Conservation (phyloP, 257 asterid species). For the Fraxinus pennsylvanica region DNA sequence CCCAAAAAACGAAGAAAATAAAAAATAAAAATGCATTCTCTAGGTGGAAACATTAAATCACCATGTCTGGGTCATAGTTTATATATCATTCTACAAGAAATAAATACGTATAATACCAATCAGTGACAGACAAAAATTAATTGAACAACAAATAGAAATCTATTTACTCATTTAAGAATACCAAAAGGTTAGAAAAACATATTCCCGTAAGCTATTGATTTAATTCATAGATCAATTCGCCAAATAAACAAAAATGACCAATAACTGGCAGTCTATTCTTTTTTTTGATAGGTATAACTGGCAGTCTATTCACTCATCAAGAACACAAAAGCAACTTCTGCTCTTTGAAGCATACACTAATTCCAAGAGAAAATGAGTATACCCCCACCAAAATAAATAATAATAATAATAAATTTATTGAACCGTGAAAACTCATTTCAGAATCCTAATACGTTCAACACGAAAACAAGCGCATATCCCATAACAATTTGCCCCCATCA, state of each 20-base stretch:
- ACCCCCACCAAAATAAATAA: neutral
- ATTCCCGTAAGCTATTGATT: neutral
- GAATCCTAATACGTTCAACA: neutral
- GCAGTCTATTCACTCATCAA: neutral
- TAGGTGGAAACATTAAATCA: neutral
- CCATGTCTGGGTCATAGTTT: neutral
- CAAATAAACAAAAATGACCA: neutral
- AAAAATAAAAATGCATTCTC: neutral
- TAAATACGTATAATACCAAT: neutral
- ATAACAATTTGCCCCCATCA: neutral
- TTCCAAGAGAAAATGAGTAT: neutral
- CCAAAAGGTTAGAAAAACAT: neutral
- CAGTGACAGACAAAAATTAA: neutral
- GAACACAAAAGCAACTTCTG: neutral
- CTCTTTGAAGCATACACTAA: neutral
- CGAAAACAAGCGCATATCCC: neutral
- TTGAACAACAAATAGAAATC: neutral
- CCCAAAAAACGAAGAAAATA: neutral
- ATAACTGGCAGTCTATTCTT: neutral
- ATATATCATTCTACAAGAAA: neutral
- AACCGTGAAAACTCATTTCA: neutral
- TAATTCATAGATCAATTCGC: neutral
- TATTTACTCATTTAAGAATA: neutral
- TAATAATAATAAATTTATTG: neutral
- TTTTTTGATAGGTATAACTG: neutral